These are phyloP conservation scores for Rhododendron mucronatum DNA, from an alignment of 148 eudicot genomes.

Conservation along the genomic window DNA sequence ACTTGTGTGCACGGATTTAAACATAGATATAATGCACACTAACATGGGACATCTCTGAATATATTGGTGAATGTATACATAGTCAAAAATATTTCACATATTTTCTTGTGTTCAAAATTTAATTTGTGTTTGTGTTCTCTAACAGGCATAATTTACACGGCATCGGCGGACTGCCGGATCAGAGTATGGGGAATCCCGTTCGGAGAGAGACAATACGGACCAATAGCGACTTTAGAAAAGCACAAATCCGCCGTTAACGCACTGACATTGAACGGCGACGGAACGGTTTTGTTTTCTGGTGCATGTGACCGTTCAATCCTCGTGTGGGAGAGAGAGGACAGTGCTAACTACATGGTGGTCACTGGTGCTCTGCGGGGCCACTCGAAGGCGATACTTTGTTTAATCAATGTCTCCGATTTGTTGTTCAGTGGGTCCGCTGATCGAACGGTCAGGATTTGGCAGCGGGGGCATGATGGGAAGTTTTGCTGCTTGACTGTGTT, in stretches of 20 bases:
- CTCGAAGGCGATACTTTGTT: conserved; percentile 55
- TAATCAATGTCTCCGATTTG: conserved; percentile 43
- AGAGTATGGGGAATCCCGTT: conserved; percentile 37
- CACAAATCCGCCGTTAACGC: conserved; percentile 76
- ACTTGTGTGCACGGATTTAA: too few species aligned
- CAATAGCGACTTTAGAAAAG: conserved; percentile 54
- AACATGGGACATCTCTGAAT: background rate
- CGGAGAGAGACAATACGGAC: conserved; percentile 13
- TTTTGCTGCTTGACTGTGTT: conserved; percentile 46
- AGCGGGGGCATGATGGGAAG: conserved; percentile 32
- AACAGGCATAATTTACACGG: conserved; percentile 52
- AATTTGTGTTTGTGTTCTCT: background rate
- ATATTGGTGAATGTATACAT: too few species aligned
- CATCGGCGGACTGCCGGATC: conserved; percentile 55
- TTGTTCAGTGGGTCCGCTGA: conserved; percentile 77
- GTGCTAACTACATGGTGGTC: conserved; percentile 43
- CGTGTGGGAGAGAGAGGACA: conserved; percentile 68
- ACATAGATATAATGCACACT: too few species aligned
- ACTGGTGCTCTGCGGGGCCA: conserved; percentile 72
- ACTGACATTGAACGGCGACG: conserved; percentile 42
- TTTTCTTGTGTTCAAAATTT: background rate
- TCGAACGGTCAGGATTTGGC: conserved; percentile 82
- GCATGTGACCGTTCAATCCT: conserved; percentile 73
- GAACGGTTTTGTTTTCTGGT: conserved; percentile 57
- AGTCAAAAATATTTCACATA: too few species aligned